Conservation (phyloP, 2,329 filamentous ascomycete species). For the Neonectria hederae region DNA sequence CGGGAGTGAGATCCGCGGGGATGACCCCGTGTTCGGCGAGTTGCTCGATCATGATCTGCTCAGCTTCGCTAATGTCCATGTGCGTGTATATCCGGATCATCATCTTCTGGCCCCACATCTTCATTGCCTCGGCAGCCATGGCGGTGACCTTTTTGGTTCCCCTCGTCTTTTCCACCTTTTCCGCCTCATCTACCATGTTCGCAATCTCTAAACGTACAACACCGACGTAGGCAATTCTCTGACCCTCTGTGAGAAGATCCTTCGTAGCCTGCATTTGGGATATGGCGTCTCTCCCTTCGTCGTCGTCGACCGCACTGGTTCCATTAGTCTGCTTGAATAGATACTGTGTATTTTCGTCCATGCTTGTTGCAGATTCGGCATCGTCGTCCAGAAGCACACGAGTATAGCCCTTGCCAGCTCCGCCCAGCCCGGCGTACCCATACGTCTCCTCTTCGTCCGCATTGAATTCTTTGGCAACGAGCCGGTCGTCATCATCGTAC, state of each 20-base stretch:
- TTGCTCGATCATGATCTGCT: slow-evolving; percentile 99
- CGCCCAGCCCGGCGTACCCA: slow-evolving; percentile 81
- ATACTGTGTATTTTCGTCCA: slow-evolving; percentile 98
- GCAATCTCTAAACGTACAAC: slow-evolving; percentile 84
- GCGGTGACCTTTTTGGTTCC: slow-evolving; percentile 77
- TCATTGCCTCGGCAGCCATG: slow-evolving; percentile 77
- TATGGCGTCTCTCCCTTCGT: slow-evolving; percentile 85
- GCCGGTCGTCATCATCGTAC: slow-evolving; percentile 91
- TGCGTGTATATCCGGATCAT: slow-evolving; percentile 95
- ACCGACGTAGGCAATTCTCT: slow-evolving; percentile 95
- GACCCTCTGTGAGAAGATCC: slow-evolving; percentile 91
- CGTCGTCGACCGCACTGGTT: slow-evolving; percentile 72
- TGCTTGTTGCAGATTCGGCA: slow-evolving; percentile 89
- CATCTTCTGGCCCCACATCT: slow-evolving; percentile 98
- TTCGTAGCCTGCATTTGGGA: slow-evolving; percentile 97
- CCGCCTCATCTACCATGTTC: slow-evolving; percentile 76
- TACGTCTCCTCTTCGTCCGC: slow-evolving; percentile 74
- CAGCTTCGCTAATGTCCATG: slow-evolving; percentile 92
- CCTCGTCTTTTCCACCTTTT: slow-evolving; percentile 69
- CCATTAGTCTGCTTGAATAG: slow-evolving; percentile 81
- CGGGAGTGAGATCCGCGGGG: slow-evolving; percentile 82
- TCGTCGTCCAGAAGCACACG: slow-evolving; percentile 96
- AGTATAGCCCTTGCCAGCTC: slow-evolving; percentile 94
- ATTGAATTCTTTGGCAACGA: slow-evolving; percentile 84
- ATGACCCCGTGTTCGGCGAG: slow-evolving; percentile 91